Percentiles rank a stretch among this genome's conserved stretches.
Conservation (phyloP, 2,329 filamentous ascomycete genomes). For the Zymoseptoria pseudotritici region DNA sequence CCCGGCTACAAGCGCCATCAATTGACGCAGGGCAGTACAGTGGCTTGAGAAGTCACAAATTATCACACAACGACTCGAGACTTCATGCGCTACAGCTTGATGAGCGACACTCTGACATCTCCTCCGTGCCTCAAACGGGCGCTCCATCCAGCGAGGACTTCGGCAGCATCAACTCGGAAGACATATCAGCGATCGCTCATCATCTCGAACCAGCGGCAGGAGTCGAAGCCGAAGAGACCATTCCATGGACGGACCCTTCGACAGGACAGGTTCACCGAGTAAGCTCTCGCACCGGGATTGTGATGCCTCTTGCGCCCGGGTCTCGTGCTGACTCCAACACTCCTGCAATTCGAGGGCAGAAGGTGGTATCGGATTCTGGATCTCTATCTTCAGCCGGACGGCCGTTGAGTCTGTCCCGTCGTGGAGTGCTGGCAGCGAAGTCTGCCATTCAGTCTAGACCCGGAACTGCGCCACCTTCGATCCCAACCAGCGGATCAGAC, state of each 20-base stretch:
- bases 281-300: slow-evolving; percentile 50
- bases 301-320: slow-evolving; percentile 12
- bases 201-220: not conserved
- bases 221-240: slow-evolving; percentile 26
- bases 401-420: slow-evolving; percentile 28
- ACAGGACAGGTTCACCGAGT: slow-evolving; percentile 47
- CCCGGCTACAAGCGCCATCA: not conserved
- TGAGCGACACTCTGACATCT: not conserved
- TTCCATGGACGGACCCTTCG: slow-evolving; percentile 55
- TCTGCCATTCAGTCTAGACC: not conserved
- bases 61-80: not conserved
- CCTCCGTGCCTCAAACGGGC: not conserved
- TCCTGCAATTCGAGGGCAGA: not conserved
- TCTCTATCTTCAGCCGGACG: slow-evolving; percentile 23
- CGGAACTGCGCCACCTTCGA: no score
- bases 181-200: slow-evolving; percentile 12
- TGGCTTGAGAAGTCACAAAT: not conserved
- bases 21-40: not conserved
- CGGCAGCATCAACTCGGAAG: slow-evolving; percentile 20
- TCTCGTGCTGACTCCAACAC: not conserved
- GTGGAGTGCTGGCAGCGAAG: slow-evolving; percentile 5
- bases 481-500: no score
- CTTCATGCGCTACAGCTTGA: not conserved
- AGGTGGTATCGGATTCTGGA: not conserved
- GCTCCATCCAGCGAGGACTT: slow-evolving; percentile 22